Evolutionary conservation across 1,284 basidiomycete genomes (phyloP).

Genomic region (Melampsora larici-populina): DNA sequence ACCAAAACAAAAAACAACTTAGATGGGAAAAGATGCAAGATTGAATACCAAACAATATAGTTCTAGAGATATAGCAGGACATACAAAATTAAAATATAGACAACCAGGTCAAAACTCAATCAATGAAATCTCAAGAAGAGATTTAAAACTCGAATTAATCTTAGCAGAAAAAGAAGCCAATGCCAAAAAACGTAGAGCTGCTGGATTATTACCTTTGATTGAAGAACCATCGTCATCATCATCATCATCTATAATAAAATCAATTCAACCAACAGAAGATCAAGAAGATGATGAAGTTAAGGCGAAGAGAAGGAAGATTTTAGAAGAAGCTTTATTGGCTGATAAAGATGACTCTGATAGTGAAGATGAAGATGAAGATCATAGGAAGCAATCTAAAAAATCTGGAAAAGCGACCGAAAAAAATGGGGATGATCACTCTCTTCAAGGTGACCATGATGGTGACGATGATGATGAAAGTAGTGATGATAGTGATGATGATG

Average conservation of each 20-base stretch:
- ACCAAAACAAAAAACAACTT: too few species aligned
- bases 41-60: constrained; percentile 56
- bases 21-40: constrained; percentile 47
- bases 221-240: constrained; percentile 13
- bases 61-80: constrained; percentile 80
- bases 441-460: constrained; percentile 42
- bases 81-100: constrained; percentile 94
- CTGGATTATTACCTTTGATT: constrained; percentile 60
- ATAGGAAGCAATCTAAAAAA: constrained; percentile 3
- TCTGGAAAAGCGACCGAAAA: constrained; percentile 49
- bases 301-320: constrained; percentile 53
- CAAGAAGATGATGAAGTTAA: constrained; percentile 43
- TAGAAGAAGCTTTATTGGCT: constrained; percentile 76
- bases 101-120: constrained; percentile 49
- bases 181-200: constrained; percentile 83
- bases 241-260: constrained; percentile 10
- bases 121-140: constrained; percentile 69
- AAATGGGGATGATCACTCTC: constrained; percentile 53
- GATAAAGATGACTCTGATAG: constrained; percentile 80
- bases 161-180: constrained; percentile 75
- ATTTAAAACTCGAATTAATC: constrained; percentile 75
- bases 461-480: constrained; percentile 42
- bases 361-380: constrained; percentile 55
- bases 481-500: constrained; percentile 50
- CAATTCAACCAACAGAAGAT: constrained; percentile 24